These are phyloP conservation scores for Backusella mclennaniae DNA, from an alignment of 192 early-diverging fungal genomes.

Conservation along the genomic window DNA sequence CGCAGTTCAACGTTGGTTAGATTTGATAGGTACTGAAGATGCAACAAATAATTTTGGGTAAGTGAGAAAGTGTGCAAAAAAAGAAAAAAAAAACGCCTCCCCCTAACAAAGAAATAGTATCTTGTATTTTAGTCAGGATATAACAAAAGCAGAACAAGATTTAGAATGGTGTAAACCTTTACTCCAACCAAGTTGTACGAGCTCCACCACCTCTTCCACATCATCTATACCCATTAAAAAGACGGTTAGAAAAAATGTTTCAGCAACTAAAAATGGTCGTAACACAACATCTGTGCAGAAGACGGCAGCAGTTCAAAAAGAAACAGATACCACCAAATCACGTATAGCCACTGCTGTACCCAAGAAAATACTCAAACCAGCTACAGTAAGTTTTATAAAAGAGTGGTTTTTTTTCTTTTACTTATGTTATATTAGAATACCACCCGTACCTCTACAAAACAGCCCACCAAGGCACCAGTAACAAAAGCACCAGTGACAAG, in stretches of 20 bases:
- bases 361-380: background rate
- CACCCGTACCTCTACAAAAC: background rate
- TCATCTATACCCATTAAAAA: slow-evolving; percentile 9
- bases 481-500: background rate
- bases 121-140: slow-evolving; percentile 1
- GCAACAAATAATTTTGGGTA: background rate
- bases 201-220: background rate
- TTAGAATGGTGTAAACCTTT: slow-evolving; percentile 4
- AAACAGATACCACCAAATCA: slow-evolving; percentile 2
- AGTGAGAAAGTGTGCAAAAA: background rate
- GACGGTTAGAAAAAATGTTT: background rate
- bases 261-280: background rate
- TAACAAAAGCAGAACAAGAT: background rate
- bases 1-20: slow-evolving; percentile 11
- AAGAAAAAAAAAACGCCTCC: background rate
- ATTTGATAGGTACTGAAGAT: background rate
- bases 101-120: background rate
- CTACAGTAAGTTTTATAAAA: background rate
- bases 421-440: background rate
- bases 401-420: background rate
- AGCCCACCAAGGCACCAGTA: background rate
- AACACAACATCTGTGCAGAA: background rate
- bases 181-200: background rate
- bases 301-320: background rate
- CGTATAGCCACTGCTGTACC: background rate